These are phyloP conservation scores for Myxozyma mucilagina DNA, from an alignment of 805 yeast genomes.

Conservation along the genomic window DNA sequence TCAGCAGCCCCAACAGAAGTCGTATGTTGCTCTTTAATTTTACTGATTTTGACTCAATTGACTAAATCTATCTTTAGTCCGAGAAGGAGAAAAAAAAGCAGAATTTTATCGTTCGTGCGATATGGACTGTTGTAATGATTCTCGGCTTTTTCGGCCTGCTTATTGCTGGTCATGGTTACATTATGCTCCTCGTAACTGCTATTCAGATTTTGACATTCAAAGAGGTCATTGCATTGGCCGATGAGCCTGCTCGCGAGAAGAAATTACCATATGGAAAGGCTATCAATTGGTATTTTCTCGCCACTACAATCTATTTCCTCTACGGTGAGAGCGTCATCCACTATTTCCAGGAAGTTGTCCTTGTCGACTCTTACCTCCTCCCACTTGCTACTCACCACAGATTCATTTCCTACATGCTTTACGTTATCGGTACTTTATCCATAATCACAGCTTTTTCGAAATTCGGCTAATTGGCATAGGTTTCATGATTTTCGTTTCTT, in stretches of 20 bases:
- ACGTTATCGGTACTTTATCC: conserved; percentile 39
- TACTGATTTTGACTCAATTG: neutral
- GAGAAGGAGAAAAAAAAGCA: conserved; percentile 70
- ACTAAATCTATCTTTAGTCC: conserved; percentile 30
- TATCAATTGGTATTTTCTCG: conserved; percentile 51
- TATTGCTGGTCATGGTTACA: conserved; percentile 82
- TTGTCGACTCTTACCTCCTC: conserved; percentile 54
- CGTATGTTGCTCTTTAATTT: neutral
- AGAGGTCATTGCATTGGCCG: conserved; percentile 83
- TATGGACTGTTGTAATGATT: conserved; percentile 94
- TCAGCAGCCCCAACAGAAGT: conserved; percentile 1
- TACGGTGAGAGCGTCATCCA: conserved; percentile 82
- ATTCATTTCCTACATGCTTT: conserved; percentile 79
- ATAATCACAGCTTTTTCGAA: neutral
- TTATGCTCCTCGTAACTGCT: conserved; percentile 66
- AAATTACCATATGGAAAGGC: conserved; percentile 60
- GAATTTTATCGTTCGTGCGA: conserved; percentile 80
- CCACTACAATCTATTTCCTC: conserved; percentile 80
- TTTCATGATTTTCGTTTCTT: conserved; percentile 83
- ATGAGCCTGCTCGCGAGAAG: conserved; percentile 80
- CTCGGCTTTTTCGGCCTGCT: conserved; percentile 65
- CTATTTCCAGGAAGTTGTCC: conserved; percentile 58
- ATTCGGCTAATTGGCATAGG: conserved; percentile 50
- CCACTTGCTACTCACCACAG: conserved; percentile 75
- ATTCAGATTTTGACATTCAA: conserved; percentile 83